A percentile compares a stretch with the other conserved stretches of the same genome.
phyloP scores from a whole-genome alignment of 495 filamentous ascomycete genomes.

The Tuber melanosporum region DNA sequence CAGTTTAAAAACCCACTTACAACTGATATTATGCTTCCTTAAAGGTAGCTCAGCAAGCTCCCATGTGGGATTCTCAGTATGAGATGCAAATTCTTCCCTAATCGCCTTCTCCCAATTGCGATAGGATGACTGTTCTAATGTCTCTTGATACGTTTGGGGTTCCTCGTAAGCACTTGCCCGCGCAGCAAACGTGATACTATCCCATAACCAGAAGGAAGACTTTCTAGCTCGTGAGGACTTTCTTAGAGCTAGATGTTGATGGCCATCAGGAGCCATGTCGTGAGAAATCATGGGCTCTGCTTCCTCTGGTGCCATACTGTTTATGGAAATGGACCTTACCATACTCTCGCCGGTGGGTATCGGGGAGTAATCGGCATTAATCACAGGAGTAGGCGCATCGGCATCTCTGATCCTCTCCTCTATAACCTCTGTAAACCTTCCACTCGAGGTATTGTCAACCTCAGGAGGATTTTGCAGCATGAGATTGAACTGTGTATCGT shows the following conservation, averaged over 20 bases:
- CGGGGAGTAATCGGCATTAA: too few species aligned
- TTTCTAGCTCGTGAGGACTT: not conserved
- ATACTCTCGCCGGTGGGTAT: not conserved
- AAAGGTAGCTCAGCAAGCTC: not conserved
- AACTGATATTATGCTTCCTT: too few species aligned
- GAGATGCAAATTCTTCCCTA: not conserved
- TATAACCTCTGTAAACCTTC: too few species aligned
- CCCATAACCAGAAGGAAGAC: not conserved
- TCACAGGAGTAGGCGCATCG: too few species aligned
- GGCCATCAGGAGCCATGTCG: not conserved
- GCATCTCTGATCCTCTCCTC: too few species aligned
- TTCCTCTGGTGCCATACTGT: not conserved
- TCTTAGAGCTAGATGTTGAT: not conserved
- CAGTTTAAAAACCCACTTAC: not conserved
- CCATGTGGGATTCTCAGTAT: not conserved
- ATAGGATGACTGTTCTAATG: fast-evolving
- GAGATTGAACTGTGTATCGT: too few species aligned
- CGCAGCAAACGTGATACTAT: not conserved
- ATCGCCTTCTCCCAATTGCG: not conserved
- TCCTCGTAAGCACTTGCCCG: not conserved
- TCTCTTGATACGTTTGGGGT: not conserved
- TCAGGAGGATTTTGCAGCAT: too few species aligned
- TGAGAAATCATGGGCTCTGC: not conserved
- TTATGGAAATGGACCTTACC: not conserved
- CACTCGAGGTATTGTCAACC: too few species aligned